Base-by-base conservation (phyloP, 345 rosid genomes). In the Streptanthus diversifolius region DNA sequence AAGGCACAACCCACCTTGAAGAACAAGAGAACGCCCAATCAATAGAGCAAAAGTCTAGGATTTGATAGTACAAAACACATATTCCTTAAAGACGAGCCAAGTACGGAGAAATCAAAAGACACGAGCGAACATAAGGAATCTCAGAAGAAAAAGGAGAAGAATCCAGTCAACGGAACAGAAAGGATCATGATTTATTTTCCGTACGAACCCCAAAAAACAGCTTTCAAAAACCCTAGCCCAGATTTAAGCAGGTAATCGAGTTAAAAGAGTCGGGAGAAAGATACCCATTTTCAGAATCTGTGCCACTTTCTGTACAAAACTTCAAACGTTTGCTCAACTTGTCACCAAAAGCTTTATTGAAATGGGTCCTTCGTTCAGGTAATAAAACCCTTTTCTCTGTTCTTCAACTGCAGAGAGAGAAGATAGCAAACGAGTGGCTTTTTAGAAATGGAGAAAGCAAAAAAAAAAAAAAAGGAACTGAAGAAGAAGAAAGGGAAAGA, bases 241-340 rank as follows among this genome's bases (percentile, higher is more conserved):
- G 93, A 85, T 81, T 74, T 66, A 64, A 73, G 72, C 77, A 76
- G 79, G 57, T n/a, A 27, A 48, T 70, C 47, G 68, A 79, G 72
- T 68, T 52, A 83, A 87, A 83, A 82, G 88, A 67, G 70, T 70
- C 73, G 55, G 83, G 77, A 82, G 88, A 87, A 85, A 84, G 87
- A 84, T 81, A 93, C 92, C 89, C 84, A 81, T 82, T 83, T 83
- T 3, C 88, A 86, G 97, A 89, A 79, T 90, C 85, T 86, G 88
- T 64, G 77, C 86, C 76, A 79, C 88, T 83, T 83, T 79, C 78
- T 83, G 62, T 75, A 82, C 66, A 79, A 80, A 36, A 72, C 68
- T 57, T 68, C 70, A 56, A 74, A 70, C 67, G 81, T 83, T 80
- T 67, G 51, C 78, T 81, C 58, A 79, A 81, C 80, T 78, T 41